These are phyloP conservation scores for Fomitiporia mediterranea DNA, from an alignment of 1,284 basidiomycete genomes.

Conservation along the genomic window DNA sequence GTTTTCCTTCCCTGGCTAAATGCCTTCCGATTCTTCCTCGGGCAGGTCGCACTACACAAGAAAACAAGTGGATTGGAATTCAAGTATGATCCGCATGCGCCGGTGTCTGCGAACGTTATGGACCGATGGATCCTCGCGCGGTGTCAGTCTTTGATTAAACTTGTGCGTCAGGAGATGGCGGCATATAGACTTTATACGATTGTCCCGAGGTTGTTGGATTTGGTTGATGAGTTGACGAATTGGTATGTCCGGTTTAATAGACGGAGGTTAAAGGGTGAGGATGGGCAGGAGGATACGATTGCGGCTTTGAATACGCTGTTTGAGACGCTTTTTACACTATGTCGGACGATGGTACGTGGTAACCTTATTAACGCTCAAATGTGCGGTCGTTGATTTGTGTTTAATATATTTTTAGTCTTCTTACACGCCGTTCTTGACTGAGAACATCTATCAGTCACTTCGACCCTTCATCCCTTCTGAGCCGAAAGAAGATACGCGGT, in stretches of 20 bases:
- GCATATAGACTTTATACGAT: conserved; percentile 98
- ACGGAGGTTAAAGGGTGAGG: conserved; percentile 92
- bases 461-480: conserved; percentile 80
- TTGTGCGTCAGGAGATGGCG: conserved; percentile 93
- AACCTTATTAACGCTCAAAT: conserved; percentile 6
- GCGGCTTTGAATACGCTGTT: conserved; percentile 94
- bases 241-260: conserved; percentile 99
- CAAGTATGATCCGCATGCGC: conserved; percentile 82
- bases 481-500: conserved; percentile 76
- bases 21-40: conserved; percentile 98
- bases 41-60: conserved; percentile 87
- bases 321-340: conserved; percentile 92
- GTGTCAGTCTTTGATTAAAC: conserved; percentile 92
- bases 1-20: conserved; percentile 99
- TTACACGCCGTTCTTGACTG: conserved; percentile 97
- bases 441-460: conserved; percentile 94
- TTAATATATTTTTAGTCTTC: conserved; percentile 61
- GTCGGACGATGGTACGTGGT: conserved; percentile 80
- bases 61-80: conserved; percentile 81
- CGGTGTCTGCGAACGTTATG: conserved; percentile 92
- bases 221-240: conserved; percentile 97
- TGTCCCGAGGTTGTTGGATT: conserved; percentile 88
- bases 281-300: conserved; percentile 85
- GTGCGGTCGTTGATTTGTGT: conserved; percentile 21
- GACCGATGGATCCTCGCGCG: conserved; percentile 97